Evolutionary conservation across 306 rosid species (phyloP).

Genomic region (Rubus idaeus): DNA sequence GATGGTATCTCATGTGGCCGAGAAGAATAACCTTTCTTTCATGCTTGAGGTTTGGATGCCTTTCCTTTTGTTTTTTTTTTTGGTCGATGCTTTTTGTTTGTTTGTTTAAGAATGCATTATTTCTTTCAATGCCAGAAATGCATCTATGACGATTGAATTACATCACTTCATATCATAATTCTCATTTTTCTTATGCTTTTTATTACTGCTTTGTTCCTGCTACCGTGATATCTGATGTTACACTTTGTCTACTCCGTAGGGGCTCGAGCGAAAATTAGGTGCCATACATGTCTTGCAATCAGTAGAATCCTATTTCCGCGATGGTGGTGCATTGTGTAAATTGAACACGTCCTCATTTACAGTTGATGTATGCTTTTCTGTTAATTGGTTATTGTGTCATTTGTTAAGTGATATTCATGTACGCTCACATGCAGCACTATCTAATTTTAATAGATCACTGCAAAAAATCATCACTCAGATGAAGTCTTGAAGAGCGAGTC

Average conservation of each 20-base stretch:
- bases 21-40: slow-evolving; percentile 65
- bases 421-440: slow-evolving; percentile 23
- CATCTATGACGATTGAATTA: neutral
- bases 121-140: neutral
- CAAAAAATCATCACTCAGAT: slow-evolving; percentile 48
- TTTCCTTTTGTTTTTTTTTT: neutral
- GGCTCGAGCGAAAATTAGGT: slow-evolving; percentile 57
- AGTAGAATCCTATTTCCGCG: slow-evolving; percentile 47
- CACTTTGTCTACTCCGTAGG: slow-evolving; percentile 42
- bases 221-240: slow-evolving; percentile 18
- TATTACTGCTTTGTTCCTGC: slow-evolving; percentile 16
- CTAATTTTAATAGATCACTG: slow-evolving; percentile 44
- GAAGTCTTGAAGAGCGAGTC: slow-evolving; percentile 50
- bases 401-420: slow-evolving; percentile 9
- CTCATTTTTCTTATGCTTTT: neutral
- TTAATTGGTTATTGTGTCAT: slow-evolving; percentile 8
- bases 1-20: slow-evolving; percentile 38
- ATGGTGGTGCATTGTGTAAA: slow-evolving; percentile 54
- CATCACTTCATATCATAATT: neutral
- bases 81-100: no score
- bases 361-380: slow-evolving; percentile 56
- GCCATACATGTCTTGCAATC: slow-evolving; percentile 74
- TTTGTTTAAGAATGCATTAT: neutral
- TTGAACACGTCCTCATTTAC: slow-evolving; percentile 69
- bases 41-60: slow-evolving; percentile 46